These are phyloP conservation scores for Saccharomyces hybrid DNA, from an alignment of 1,139 yeast genomes.

Conservation along the genomic window DNA sequence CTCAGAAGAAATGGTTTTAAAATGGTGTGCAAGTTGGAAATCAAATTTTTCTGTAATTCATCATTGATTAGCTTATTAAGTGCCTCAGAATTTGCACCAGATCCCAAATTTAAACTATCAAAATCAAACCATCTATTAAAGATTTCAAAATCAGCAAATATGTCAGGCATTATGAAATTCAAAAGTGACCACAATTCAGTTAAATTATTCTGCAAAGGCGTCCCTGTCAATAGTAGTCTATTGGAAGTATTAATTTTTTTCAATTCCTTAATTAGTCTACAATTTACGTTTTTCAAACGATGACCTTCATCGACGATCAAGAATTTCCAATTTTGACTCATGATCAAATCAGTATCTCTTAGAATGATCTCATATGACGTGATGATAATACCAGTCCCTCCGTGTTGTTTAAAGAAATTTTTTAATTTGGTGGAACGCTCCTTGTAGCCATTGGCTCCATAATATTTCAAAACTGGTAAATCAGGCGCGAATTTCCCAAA, in stretches of 20 bases:
- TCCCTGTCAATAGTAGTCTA: conserved; percentile 79
- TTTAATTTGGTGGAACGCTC: conserved; percentile 42
- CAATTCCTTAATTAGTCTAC: conserved; percentile 61
- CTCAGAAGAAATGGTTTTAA: conserved; percentile 81
- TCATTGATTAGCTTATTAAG: conserved; percentile 43
- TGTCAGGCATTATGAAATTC: conserved; percentile 85
- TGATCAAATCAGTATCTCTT: conserved; percentile 50
- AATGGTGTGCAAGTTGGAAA: conserved; percentile 76
- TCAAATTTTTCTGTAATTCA: conserved; percentile 55
- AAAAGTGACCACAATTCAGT: conserved; percentile 85
- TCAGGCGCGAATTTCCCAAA: conserved; percentile 65
- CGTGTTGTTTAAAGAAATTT: conserved; percentile 28
- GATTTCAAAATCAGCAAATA: conserved; percentile 79
- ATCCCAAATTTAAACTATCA: conserved; percentile 37
- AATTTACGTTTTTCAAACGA: conserved; percentile 74
- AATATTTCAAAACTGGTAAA: conserved; percentile 55
- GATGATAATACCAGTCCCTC: conserved; percentile 46
- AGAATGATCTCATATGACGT: conserved; percentile 81
- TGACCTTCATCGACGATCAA: conserved; percentile 96
- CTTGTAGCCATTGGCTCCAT: conserved; percentile 49
- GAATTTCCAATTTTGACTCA: conserved; percentile 57
- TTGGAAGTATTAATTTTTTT: conserved; percentile 61
- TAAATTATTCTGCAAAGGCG: conserved; percentile 86
- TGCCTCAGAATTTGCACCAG: conserved; percentile 37
- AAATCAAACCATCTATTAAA: conserved; percentile 94